A percentile compares a stretch with the other conserved stretches of the same genome.
phyloP scores from a whole-genome alignment of 1,139 yeast genomes.

The Wickerhamiella pararugosa region DNA sequence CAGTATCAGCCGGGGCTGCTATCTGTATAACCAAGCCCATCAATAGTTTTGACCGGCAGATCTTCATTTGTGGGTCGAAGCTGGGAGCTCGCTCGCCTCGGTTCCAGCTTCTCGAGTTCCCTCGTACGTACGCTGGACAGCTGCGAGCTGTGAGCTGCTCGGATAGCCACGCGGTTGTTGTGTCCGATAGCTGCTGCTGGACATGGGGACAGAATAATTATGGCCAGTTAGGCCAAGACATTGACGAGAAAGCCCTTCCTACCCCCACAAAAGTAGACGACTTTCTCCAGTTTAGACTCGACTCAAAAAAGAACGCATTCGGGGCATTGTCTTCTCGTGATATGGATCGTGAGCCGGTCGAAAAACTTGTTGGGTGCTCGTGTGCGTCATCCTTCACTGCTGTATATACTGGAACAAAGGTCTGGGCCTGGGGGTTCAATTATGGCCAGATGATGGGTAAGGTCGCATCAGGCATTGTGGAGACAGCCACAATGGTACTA shows the following conservation, averaged over 20 bases:
- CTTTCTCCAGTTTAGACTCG: slow-evolving; percentile 5
- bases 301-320: background rate
- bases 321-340: slow-evolving; percentile 4
- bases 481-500: background rate
- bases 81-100: background rate
- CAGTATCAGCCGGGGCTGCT: background rate
- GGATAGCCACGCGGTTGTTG: slow-evolving; percentile 6
- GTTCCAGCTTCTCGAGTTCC: background rate
- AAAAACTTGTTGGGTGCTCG: slow-evolving; percentile 13
- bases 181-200: slow-evolving; percentile 10
- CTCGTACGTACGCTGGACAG: background rate
- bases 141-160: background rate
- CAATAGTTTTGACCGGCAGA: no score
- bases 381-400: slow-evolving; percentile 2
- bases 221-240: slow-evolving; percentile 14
- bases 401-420: slow-evolving; percentile 9
- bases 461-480: slow-evolving; percentile 4
- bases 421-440: slow-evolving; percentile 16
- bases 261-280: slow-evolving; percentile 10
- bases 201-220: slow-evolving; percentile 15
- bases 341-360: slow-evolving; percentile 5
- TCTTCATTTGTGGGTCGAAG: no score
- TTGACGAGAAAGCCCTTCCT: slow-evolving; percentile 8
- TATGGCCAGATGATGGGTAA: slow-evolving; percentile 13
- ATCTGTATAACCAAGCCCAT: no score